A percentile compares a stretch with the other conserved stretches of the same genome.
These are phyloP conservation scores for Phyllosticta citrichinensis DNA, from an alignment of 2,329 filamentous ascomycete species.

Conservation along the genomic window DNA sequence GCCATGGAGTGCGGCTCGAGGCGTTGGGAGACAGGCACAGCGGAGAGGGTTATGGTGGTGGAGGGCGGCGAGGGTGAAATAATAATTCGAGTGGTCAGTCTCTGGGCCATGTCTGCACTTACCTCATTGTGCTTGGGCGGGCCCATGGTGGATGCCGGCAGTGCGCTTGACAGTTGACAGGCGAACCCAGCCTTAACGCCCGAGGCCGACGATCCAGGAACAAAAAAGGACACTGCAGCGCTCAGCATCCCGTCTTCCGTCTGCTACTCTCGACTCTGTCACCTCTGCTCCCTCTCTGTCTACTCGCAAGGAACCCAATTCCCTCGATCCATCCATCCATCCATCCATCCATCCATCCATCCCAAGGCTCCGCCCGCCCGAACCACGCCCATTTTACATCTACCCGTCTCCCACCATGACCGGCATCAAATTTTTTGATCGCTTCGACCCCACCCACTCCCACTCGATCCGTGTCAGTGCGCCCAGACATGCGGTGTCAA, in stretches of 20 bases:
- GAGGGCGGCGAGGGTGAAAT: slow-evolving; percentile 11
- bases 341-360: too few species aligned
- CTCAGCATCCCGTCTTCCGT: background rate
- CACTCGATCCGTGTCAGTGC: background rate
- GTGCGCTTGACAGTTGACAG: background rate
- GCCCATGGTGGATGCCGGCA: background rate
- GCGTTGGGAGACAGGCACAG: background rate
- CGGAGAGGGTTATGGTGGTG: slow-evolving; percentile 18
- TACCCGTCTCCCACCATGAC: background rate
- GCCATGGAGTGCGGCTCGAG: slow-evolving; percentile 7
- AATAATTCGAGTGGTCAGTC: slow-evolving; percentile 1
- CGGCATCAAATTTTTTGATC: background rate
- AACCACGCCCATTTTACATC: background rate
- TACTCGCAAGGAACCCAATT: background rate
- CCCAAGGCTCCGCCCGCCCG: background rate
- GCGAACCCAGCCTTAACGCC: slow-evolving; percentile 7
- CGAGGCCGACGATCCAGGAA: background rate
- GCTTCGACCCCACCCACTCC: background rate
- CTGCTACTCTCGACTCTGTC: too few species aligned
- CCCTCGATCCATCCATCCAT: too few species aligned
- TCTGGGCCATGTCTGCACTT: slow-evolving; percentile 1
- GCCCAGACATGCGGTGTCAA: background rate
- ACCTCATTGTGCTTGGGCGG: slow-evolving; percentile 9
- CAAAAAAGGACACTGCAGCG: slow-evolving; percentile 2
- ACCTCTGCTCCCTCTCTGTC: too few species aligned